These are phyloP conservation scores for Tulasnella sp. DNA, from an alignment of 768 basidiomycete species.

Conservation along the genomic window DNA sequence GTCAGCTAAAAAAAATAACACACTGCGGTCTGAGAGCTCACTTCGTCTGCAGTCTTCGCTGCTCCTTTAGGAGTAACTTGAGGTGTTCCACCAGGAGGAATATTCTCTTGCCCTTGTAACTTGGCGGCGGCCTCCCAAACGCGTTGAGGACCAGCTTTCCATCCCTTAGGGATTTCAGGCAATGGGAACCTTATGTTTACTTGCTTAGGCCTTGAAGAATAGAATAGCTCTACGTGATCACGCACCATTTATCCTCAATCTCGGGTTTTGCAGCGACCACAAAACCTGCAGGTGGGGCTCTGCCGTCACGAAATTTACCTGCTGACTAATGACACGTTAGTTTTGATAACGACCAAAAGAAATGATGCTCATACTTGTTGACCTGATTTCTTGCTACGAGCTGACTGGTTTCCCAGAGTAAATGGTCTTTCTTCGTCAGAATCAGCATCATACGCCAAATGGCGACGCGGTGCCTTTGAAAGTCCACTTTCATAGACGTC, in stretches of 20 bases:
- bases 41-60: slow-evolving; percentile 59
- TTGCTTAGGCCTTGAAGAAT: slow-evolving; percentile 17
- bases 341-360: too few relatives aligned
- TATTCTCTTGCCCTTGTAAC: slow-evolving; percentile 22
- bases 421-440: slow-evolving; percentile 47
- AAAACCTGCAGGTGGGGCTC: slow-evolving; percentile 63
- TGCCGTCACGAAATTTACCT: slow-evolving; percentile 59
- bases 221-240: slow-evolving; percentile 14
- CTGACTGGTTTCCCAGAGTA: slow-evolving; percentile 19
- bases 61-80: background rate
- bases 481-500: slow-evolving; percentile 57
- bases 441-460: slow-evolving; percentile 50
- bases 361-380: too few relatives aligned
- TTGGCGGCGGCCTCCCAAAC: slow-evolving; percentile 39
- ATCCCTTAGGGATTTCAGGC: slow-evolving; percentile 68
- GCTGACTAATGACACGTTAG: too few relatives aligned
- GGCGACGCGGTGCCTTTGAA: slow-evolving; percentile 27
- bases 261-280: slow-evolving; percentile 51
- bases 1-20: background rate
- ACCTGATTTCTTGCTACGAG: slow-evolving; percentile 4
- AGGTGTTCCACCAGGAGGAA: slow-evolving; percentile 11
- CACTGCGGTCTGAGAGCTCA: slow-evolving; percentile 28
- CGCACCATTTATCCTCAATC: slow-evolving; percentile 55
- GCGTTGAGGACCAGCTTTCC: slow-evolving; percentile 72
- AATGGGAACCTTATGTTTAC: slow-evolving; percentile 54